These are phyloP conservation scores for Rubroboletus pulcherrimus DNA, from an alignment of 768 basidiomycete species.

Conservation along the genomic window DNA sequence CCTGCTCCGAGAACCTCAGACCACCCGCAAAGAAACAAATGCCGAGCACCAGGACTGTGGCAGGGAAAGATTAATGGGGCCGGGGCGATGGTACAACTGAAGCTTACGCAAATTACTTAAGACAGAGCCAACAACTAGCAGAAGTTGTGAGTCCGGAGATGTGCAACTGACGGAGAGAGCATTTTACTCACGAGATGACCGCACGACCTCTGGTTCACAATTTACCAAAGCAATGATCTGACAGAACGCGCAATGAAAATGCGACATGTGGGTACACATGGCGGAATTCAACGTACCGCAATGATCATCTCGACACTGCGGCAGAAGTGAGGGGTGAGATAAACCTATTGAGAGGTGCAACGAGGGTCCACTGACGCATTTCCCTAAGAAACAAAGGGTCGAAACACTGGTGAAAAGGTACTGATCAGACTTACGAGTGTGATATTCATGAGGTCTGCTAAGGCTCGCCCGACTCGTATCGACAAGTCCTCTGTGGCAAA, in stretches of 20 bases:
- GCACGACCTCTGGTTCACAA: slow-evolving; percentile 77
- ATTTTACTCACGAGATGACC: slow-evolving; percentile 60
- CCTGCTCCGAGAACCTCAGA: slow-evolving; percentile 71
- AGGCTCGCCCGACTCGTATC: slow-evolving; percentile 74
- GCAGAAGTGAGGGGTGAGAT: neutral
- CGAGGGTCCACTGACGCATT: slow-evolving; percentile 25
- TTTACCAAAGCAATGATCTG: slow-evolving; percentile 77
- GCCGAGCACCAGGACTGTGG: slow-evolving; percentile 74
- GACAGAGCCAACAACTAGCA: slow-evolving; percentile 74
- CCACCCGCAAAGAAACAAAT: slow-evolving; percentile 86
- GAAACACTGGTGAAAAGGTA: neutral
- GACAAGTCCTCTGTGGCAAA: slow-evolving; percentile 88
- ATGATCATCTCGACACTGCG: slow-evolving; percentile 60
- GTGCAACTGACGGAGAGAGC: neutral
- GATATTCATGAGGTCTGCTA: slow-evolving; percentile 82
- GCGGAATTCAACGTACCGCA: slow-evolving; percentile 43
- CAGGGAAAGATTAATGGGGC: neutral
- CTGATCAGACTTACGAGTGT: slow-evolving; percentile 53
- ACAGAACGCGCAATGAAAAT: neutral
- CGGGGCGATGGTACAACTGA: neutral
- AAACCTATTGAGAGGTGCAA: neutral
- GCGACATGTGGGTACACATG: neutral
- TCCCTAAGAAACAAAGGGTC: slow-evolving; percentile 16
- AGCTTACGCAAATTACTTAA: slow-evolving; percentile 66
- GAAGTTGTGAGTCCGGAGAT: neutral